These are phyloP conservation scores for Spathaspora sp. DNA, from an alignment of 1,139 yeast species.

Conservation along the genomic window DNA sequence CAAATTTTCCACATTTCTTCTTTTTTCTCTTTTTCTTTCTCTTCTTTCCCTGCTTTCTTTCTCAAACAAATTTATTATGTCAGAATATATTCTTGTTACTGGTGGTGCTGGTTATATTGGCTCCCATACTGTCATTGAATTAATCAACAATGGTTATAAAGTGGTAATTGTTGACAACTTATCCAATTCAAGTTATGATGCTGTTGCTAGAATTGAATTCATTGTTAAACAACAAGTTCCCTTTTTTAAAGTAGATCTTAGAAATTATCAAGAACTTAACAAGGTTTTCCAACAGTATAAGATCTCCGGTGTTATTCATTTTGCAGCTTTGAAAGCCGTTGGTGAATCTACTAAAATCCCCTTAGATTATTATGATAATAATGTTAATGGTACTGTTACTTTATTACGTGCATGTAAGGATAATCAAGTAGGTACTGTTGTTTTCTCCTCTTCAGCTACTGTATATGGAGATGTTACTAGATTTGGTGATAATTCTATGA, in stretches of 20 bases:
- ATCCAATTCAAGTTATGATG: constrained; percentile 66
- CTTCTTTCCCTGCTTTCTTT: neutral
- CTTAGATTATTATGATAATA: constrained; percentile 68
- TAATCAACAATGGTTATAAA: constrained; percentile 61
- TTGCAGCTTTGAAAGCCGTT: constrained; percentile 86
- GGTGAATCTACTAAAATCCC: constrained; percentile 79
- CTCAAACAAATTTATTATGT: constrained; percentile 10
- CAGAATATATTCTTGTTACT: constrained; percentile 61
- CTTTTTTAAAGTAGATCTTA: constrained; percentile 60
- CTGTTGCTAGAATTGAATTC: constrained; percentile 63
- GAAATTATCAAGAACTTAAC: constrained; percentile 48
- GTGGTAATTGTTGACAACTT: constrained; percentile 75
- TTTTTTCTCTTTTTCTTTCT: constrained; percentile 1
- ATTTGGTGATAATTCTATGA: constrained; percentile 59
- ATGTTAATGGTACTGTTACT: constrained; percentile 64
- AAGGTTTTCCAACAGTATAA: constrained; percentile 50
- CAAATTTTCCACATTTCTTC: neutral
- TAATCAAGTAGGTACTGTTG: constrained; percentile 54
- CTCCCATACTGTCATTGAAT: constrained; percentile 72
- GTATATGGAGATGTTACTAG: constrained; percentile 84
- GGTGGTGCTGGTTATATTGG: constrained; percentile 92
- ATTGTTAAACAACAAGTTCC: constrained; percentile 52
- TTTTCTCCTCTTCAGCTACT: constrained; percentile 79
- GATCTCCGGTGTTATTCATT: constrained; percentile 68
- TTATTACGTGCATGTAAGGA: constrained; percentile 54